Base-by-base conservation (phyloP, 306 rosid genomes). In the Carpinus fangiana region DNA sequence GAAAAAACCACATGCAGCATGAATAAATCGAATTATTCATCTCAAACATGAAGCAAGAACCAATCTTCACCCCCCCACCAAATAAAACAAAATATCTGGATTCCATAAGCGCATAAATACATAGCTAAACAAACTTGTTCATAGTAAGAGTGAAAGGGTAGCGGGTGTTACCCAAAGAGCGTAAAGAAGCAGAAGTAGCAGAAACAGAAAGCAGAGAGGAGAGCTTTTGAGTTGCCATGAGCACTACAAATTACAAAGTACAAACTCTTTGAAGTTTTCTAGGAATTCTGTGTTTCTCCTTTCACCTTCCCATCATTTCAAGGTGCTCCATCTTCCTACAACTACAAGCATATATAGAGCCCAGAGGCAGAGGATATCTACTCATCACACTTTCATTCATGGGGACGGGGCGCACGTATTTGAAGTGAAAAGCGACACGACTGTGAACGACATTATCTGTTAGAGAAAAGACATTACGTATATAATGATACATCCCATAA, bases 201-300 rank as follows among this genome's bases (percentile, higher is more conserved):
- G 79, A 52, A 12, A 46, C 59, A 50, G 74, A 28, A 34, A 9
- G 79, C 64, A 79, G 57, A 13, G 75, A 75, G 52, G 80, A 79
- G 57, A 84, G 78, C 72, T 70, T 54, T 75, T 70, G 41, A 73
- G 73, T 0, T 34, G 88, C 85, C 88, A 84, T 84, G 80, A 73
- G 21, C 17, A 59, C 70, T 76, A 64, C 41, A 31, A 31, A 31
- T 2, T 31, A 31, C 31, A 28, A n/a, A n/a, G n/a, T n/a, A n/a
- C 34, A 57, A 45, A 36, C 45, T 68, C 28, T 68, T 10, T 36
- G 45, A 66, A 66, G 47, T 14, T 66, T 13, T 66, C 71, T 36
- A 16, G 4, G 70, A 57, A 57, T 21, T 21, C 0, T 59, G 8
- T 41, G 45, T 41, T 20, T 59, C 34, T 34, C 14, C 66, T 52